Base-by-base conservation (phyloP, 345 rosid species). In the Alliaria petiolata region DNA sequence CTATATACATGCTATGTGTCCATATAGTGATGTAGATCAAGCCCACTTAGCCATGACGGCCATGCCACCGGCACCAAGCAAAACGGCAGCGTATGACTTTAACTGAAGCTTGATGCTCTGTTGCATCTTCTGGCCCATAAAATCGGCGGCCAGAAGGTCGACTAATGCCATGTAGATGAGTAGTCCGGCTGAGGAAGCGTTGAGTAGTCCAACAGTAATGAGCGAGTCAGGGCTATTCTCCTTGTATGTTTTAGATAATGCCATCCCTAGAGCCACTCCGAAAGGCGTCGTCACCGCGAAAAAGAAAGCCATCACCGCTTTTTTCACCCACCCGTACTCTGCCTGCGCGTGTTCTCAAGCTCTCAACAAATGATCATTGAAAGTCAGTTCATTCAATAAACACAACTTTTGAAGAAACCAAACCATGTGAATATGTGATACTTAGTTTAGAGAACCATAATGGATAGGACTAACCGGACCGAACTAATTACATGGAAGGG, bases 161-260 rank as follows among this genome's bases (percentile, higher is more conserved):
- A 89, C 93, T 17, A 89, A 45, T 1, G 93, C 82, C 93, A 81
- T 88, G 76, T 86, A 90, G n/a, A 88, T 83, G 15, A 90, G 75
- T 39, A 90, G 79, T 20, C 95, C 92, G 4, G 95, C 82, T 0
- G 92, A 85, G 4, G 95, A 82, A 1, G 89, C 78, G 31, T 88
- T 83, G 20, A 90, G 78, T 5, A 86, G 34, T 1, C 97, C 95
- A 28, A 82, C 79, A 1, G 84, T 83, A 12, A 88, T 71, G 2
- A 88, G 77, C 1, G 90, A 81, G 0, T 65, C 81, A 6, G 89
- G 79, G 69, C 92, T 85, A 51, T 69, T 81, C 68, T 83, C 90
- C 0, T 84, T 50, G 44, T 88, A 90, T 0, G 40, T 33, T 3
- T 45, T 80, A 25, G 87, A 54, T 51, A 79, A 8, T 2, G 69